A percentile compares a stretch with the other conserved stretches of the same genome.
These are phyloP conservation scores for Nicotiana tomentosiformis DNA, from an alignment of 257 asterid species.

Conservation along the genomic window DNA sequence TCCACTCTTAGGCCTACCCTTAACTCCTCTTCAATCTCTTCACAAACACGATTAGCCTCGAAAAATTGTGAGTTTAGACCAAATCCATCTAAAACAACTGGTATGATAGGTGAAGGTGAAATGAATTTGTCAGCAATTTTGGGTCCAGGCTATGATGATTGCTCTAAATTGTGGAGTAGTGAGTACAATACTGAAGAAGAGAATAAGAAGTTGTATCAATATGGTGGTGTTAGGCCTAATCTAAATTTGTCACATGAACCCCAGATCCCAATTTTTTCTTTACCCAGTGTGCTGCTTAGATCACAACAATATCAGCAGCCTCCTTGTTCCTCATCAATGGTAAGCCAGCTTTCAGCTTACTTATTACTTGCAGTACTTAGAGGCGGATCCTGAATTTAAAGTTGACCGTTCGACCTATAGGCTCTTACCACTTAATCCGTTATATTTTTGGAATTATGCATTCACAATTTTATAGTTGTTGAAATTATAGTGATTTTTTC, in stretches of 20 bases:
- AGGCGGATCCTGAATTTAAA: too few relatives aligned
- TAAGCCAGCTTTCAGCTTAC: constrained; percentile 18
- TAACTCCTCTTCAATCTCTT: constrained; percentile 11
- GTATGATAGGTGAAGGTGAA: constrained; percentile 23
- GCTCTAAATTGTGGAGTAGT: constrained; percentile 44
- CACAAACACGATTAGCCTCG: constrained; percentile 22
- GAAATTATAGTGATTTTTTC: too few relatives aligned
- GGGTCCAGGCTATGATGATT: constrained; percentile 24
- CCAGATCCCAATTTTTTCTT: constrained; percentile 23
- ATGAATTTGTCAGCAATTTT: constrained; percentile 18
- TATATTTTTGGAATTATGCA: too few relatives aligned
- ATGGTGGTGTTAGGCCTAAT: constrained; percentile 26
- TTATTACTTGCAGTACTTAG: background rate
- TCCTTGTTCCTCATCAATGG: constrained; percentile 41
- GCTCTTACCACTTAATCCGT: too few relatives aligned
- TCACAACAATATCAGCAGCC: constrained; percentile 45
- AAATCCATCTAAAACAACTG: constrained; percentile 29
- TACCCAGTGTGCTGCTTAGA: constrained; percentile 31
- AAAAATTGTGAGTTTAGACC: constrained; percentile 30
- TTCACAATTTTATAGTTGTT: too few relatives aligned
- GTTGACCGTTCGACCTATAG: too few relatives aligned
- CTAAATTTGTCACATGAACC: constrained; percentile 22
- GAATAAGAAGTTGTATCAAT: constrained; percentile 27
- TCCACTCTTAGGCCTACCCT: constrained; percentile 29
- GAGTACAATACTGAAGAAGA: constrained; percentile 32